phyloP scores from a whole-genome alignment of 1,284 basidiomycete species.

The Thelephora terrestris region DNA sequence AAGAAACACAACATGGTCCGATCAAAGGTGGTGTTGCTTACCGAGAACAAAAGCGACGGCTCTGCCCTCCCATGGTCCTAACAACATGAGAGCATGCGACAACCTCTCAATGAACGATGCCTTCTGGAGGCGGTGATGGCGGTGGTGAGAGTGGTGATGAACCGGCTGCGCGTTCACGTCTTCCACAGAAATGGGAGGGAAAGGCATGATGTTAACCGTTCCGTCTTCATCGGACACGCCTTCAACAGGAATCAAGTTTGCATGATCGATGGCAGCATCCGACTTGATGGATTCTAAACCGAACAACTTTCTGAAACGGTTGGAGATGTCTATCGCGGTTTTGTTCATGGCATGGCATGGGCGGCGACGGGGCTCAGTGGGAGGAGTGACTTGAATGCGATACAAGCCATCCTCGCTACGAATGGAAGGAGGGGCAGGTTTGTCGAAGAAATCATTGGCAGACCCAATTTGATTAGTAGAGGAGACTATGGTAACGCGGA shows the following conservation, averaged over 20 bases:
- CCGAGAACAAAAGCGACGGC: conserved; percentile 72
- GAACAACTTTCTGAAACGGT: conserved; percentile 38
- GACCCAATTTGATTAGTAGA: conserved; percentile 18
- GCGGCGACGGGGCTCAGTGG: conserved; percentile 7
- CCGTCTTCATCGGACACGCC: not conserved
- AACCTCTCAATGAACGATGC: conserved; percentile 46
- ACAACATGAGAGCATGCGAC: conserved; percentile 49
- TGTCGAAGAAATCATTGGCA: conserved; percentile 17
- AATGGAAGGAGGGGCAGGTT: conserved; percentile 13
- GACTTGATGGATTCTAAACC: conserved; percentile 35
- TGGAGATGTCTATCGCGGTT: conserved; percentile 37
- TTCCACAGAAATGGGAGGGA: conserved; percentile 21
- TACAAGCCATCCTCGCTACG: conserved; percentile 1
- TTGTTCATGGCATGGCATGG: conserved; percentile 22
- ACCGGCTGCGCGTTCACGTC: conserved; percentile 15
- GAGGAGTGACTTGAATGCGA: conserved; percentile 6
- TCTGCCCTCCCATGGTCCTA: conserved; percentile 74
- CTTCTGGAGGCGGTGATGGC: conserved; percentile 12
- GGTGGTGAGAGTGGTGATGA: conserved; percentile 20
- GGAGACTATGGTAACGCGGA: conserved; percentile 27
- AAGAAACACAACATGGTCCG: not conserved
- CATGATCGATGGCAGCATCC: not conserved
- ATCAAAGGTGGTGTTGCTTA: conserved; percentile 23
- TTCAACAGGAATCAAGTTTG: conserved; percentile 3
- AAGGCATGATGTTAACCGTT: conserved; percentile 25